Evolutionary conservation across 2,329 filamentous ascomycete species (phyloP), one percentile per base, ranked within the genome.

Genomic region (Cladophialophora carrionii): DNA sequence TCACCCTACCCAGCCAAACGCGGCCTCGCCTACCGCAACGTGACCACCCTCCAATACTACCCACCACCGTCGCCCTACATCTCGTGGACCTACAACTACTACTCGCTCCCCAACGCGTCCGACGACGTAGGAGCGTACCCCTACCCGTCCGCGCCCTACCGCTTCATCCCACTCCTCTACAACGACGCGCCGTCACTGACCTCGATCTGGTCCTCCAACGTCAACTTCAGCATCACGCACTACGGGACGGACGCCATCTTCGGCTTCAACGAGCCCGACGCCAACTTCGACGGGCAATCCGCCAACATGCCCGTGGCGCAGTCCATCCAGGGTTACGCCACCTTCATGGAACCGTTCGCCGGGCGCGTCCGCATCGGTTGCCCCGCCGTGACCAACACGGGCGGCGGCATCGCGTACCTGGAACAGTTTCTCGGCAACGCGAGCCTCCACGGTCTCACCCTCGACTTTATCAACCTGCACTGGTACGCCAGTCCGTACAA

Each of bases 121-220:
- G 72, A 79, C 55, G 76, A 78, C 65, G 78, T 79, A 46, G 60
- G 78, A 1, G 61, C 82, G 9, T 73, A 78, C 7, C 20, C 48
- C 10, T 73, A 58, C 41, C 75, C 76, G 6, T 59, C 63, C 1
- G 68, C 71, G 29, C 59, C 62, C 17, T 72, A 77, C 66, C 76
- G 80, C 55, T 81, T 74, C 70, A 75, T 80, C 24, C 79, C 79
- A 32, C 79, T 86, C 78, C 84, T 90, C 55, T 90, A 85, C 87
- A 83, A 84, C 60, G 75, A 81, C 61, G 70, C 70, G 26, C 51
- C 69, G 17, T 75, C 75, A 61, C 73, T 76, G 71, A 76, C 78
- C 66, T 69, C 64, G 46, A 70, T 68, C 60, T 81, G 78, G 78
- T 37, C 69, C 24, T 57, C 71, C 6, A 73, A 74, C 66, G 86